Conservation (phyloP, 2,329 filamentous ascomycete genomes). For the Domatiomyces globalis region DNA sequence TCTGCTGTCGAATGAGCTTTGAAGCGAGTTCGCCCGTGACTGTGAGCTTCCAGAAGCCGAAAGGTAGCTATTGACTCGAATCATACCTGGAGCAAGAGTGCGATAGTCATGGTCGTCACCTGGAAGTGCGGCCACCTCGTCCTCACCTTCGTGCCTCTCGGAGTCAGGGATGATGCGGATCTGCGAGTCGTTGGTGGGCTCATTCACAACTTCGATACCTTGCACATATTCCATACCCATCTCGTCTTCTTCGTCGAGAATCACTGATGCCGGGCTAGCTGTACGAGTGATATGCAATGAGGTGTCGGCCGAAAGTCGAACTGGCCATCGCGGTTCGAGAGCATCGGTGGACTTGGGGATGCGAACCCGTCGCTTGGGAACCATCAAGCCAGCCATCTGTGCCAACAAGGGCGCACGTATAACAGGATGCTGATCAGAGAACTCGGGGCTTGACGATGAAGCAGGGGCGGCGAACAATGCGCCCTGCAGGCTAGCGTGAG, state of each 20-base stretch:
- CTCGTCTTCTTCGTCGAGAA: conserved; percentile 7
- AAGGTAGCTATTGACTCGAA: conserved; percentile 8
- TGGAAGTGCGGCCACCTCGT: conserved; percentile 17
- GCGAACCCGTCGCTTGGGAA: conserved; percentile 20
- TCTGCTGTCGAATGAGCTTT: conserved; percentile 13
- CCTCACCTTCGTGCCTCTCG: conserved; percentile 15
- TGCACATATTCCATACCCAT: conserved; percentile 10
- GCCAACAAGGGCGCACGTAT: conserved; percentile 24
- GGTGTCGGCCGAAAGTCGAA: conserved; percentile 32
- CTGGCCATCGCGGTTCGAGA: conserved; percentile 26
- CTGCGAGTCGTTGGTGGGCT: conserved; percentile 11
- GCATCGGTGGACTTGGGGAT: conserved; percentile 21
- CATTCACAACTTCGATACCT: conserved; percentile 12
- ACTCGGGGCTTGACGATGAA: not conserved
- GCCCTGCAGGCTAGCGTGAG: conserved; percentile 25
- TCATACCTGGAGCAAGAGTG: conserved; percentile 10
- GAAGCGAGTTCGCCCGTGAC: conserved; percentile 16
- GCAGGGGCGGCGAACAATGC: conserved; percentile 22
- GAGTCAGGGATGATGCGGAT: conserved; percentile 12
- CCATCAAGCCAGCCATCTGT: conserved; percentile 26
- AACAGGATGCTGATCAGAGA: conserved; percentile 19
- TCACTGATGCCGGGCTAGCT: conserved; percentile 12
- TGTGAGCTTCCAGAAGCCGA: conserved; percentile 8
- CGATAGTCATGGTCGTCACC: conserved; percentile 10
- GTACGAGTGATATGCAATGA: conserved; percentile 23